Base-by-base conservation (phyloP, 1,284 basidiomycete genomes). In the Boletellus deceptivus region DNA sequence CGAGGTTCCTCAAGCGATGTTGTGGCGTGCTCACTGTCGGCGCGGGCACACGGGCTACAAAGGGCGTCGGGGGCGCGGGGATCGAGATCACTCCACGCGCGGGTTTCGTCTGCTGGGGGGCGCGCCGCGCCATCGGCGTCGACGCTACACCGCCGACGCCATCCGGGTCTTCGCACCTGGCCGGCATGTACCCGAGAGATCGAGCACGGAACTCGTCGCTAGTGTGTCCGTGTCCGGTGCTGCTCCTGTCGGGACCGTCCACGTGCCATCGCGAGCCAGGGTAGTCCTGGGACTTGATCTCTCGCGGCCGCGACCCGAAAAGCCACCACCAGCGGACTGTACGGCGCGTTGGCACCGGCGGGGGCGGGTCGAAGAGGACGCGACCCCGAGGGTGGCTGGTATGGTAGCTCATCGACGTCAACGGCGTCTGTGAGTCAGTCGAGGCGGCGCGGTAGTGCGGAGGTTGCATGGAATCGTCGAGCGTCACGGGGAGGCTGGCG, bases 271-370 rank as follows among this genome's bases (percentile, higher is more conserved):
- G 48, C 1, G 20, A 40, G 8, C 40, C 29, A 33, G 68, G 66
- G 16, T n/a, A n/a, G n/a, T 64, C 54, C 9, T 49, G 27, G 11
- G 64, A 49, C 38, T 50, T 60, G 52, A 67, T 33, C 46, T 70
- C 54, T n/a, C 38, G 47, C 5, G 67, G 66, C 6, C 64, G 58
- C 6, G 61, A 53, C 4, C 64, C 55, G 6, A 69, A 49, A 20
- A 62, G 0, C 46, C 56, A 42, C 62, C 67, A 68, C 63, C 67
- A 65, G 6, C 67, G 65, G 8, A 62, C 25, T n/a, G 31, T 0
- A 4, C 10, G 51, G 18, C 34, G 48, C n/a, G 39, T 52, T 14
- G 51, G 10, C 4, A 35, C 35, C 1, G 55, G 43, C 2, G 50
- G 55, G 2, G 50, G 56, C 3, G 60, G 50, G 0, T 50, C 45